phyloP scores from a whole-genome alignment of 2,329 filamentous ascomycete species.

The Monilinia aucupariae region DNA sequence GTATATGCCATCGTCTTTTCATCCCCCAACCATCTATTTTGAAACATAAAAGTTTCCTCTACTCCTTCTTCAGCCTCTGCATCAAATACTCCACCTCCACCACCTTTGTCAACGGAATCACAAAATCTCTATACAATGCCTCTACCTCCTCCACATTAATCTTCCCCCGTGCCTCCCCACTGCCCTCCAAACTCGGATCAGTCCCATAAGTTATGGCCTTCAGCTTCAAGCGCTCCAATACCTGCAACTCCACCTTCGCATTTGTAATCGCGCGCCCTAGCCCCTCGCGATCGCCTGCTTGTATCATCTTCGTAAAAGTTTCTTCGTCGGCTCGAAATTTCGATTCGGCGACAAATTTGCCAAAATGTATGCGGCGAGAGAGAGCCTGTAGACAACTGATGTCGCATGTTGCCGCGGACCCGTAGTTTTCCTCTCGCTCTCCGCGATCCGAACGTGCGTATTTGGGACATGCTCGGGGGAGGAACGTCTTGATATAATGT shows the following conservation, averaged over 20 bases:
- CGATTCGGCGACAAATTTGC: conserved; percentile 95
- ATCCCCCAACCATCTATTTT: neutral
- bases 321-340: conserved; percentile 85
- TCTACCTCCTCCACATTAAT: conserved; percentile 91
- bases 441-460: conserved; percentile 74
- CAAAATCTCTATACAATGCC: conserved; percentile 82
- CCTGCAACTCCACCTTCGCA: conserved; percentile 80
- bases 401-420: conserved; percentile 84
- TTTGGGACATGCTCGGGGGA: conserved; percentile 76
- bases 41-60: neutral
- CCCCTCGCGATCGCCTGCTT: conserved; percentile 68
- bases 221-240: conserved; percentile 75
- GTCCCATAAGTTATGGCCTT: conserved; percentile 94
- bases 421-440: conserved; percentile 90
- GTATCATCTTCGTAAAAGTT: conserved; percentile 76
- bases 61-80: conserved; percentile 59
- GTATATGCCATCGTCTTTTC: neutral
- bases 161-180: conserved; percentile 55
- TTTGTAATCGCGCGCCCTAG: conserved; percentile 92
- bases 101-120: conserved; percentile 96
- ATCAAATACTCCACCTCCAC: conserved; percentile 98
- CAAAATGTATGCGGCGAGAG: conserved; percentile 89
- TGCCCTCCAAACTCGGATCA: conserved; percentile 61
- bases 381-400: conserved; percentile 85
- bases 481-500: conserved; percentile 76